Conservation (phyloP, 305 asterid species). For the Rubia peregrina region DNA sequence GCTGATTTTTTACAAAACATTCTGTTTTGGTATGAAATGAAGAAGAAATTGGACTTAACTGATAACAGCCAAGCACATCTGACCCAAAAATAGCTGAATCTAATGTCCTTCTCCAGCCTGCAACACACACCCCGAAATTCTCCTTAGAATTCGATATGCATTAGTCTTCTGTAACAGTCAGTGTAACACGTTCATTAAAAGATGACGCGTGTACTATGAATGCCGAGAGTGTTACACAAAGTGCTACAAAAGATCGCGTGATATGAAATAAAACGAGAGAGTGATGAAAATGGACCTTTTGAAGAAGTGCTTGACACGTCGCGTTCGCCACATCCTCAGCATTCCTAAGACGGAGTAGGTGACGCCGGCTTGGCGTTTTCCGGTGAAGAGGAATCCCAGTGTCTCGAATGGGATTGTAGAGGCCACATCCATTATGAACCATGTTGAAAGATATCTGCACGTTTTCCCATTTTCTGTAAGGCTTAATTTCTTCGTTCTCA, state of each 20-base stretch:
- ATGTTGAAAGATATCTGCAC: constrained; percentile 72
- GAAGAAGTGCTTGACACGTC: constrained; percentile 65
- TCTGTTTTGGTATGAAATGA: neutral
- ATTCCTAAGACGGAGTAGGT: constrained; percentile 64
- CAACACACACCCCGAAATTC: neutral
- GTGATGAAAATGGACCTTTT: constrained; percentile 39
- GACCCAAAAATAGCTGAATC: constrained; percentile 90
- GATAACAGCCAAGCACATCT: constrained; percentile 79
- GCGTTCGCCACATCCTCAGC: constrained; percentile 90
- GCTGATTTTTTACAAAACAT: neutral
- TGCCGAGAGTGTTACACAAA: too few species aligned
- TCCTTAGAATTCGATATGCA: too few species aligned
- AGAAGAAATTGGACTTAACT: constrained; percentile 36
- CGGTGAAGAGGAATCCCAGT: constrained; percentile 50
- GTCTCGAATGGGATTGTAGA: constrained; percentile 82
- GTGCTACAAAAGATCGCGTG: neutral
- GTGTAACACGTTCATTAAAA: neutral
- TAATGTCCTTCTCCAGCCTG: constrained; percentile 93
- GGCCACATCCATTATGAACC: constrained; percentile 89
- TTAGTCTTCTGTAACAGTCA: neutral
- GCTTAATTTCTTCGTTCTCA: neutral
- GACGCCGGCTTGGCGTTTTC: constrained; percentile 51
- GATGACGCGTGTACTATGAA: neutral
- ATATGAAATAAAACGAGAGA: too few species aligned
- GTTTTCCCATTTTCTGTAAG: neutral